Conservation (phyloP, 805 yeast species). For the Schizosaccharomyces cryophilus region DNA sequence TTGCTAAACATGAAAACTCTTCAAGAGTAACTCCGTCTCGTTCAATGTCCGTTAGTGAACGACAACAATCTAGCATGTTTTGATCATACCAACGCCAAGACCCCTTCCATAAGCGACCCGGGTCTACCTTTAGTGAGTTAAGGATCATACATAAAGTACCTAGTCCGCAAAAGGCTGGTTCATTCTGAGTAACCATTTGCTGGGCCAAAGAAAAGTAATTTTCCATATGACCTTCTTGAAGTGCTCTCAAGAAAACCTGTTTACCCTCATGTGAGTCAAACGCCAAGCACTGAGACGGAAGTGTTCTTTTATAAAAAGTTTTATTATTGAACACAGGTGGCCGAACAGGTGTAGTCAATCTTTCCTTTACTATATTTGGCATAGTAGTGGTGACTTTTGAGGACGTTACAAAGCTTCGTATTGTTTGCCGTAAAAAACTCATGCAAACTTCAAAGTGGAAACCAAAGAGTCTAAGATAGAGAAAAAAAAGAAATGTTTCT, state of each 20-base stretch:
- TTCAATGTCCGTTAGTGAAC: not conserved
- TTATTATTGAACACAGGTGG: not conserved
- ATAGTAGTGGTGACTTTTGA: no score
- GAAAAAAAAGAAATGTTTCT: no score
- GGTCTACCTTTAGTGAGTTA: conserved; percentile 2
- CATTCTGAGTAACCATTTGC: conserved; percentile 2
- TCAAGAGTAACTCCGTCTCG: not conserved
- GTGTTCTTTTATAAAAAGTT: not conserved
- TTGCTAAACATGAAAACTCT: conserved; percentile 2
- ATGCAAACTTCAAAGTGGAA: no score
- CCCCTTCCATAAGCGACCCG: conserved; percentile 1
- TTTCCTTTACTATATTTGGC: no score
- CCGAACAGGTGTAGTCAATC: no score
- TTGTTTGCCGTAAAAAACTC: no score
- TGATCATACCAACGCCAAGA: conserved; percentile 4
- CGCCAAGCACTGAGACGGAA: not conserved
- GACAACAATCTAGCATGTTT: conserved; percentile 3
- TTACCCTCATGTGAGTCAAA: conserved; percentile 1
- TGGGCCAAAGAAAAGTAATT: conserved; percentile 1
- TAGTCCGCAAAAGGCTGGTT: conserved; percentile 3
- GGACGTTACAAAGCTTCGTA: no score
- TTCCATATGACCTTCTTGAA: conserved; percentile 1
- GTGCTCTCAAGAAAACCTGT: not conserved
- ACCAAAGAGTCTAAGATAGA: no score
- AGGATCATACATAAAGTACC: conserved; percentile 3